Conservation (phyloP, 257 asterid genomes). For the Lantana camara region DNA sequence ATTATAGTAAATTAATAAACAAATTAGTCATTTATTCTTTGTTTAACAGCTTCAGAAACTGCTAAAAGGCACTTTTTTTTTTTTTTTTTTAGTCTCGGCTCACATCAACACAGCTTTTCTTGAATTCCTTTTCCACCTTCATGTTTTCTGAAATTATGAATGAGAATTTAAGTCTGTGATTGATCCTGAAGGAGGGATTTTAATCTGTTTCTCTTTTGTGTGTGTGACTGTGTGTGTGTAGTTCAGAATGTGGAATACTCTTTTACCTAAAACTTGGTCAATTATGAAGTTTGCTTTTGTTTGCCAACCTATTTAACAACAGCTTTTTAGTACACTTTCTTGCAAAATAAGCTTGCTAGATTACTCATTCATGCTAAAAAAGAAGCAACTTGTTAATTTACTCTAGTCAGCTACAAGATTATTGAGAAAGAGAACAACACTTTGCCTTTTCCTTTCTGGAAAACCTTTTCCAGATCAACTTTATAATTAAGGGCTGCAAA, state of each 20-base stretch:
- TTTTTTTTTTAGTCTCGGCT: too few species aligned
- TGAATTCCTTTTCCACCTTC: slow-evolving; percentile 16
- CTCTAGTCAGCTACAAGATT: slow-evolving; percentile 34
- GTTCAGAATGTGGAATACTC: slow-evolving; percentile 1
- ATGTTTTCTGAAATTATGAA: background rate
- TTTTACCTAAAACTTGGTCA: slow-evolving; percentile 23
- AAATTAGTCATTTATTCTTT: background rate
- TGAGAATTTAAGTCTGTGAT: slow-evolving; percentile 3
- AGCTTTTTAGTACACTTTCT: slow-evolving; percentile 25
- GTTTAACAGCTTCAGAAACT: slow-evolving; percentile 12
- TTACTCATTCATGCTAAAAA: too few species aligned
- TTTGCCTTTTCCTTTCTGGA: slow-evolving; percentile 27
- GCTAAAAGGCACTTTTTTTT: slow-evolving; percentile 4
- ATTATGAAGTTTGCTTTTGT: slow-evolving; percentile 23
- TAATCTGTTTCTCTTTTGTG: background rate
- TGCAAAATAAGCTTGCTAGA: slow-evolving; percentile 24
- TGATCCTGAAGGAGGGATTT: background rate
- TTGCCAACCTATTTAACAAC: slow-evolving; percentile 7
- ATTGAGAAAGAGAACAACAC: slow-evolving; percentile 31
- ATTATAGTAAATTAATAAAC: too few species aligned
- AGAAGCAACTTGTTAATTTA: slow-evolving; percentile 12
- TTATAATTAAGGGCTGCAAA: slow-evolving; percentile 17
- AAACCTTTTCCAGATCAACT: slow-evolving; percentile 29
- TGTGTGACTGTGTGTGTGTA: background rate
- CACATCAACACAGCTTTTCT: background rate